A percentile compares a stretch with the other conserved stretches of the same genome.
These are phyloP conservation scores for Vitrella brassicaformis DNA, from an alignment of 73 alveolate genomes.

Conservation along the genomic window DNA sequence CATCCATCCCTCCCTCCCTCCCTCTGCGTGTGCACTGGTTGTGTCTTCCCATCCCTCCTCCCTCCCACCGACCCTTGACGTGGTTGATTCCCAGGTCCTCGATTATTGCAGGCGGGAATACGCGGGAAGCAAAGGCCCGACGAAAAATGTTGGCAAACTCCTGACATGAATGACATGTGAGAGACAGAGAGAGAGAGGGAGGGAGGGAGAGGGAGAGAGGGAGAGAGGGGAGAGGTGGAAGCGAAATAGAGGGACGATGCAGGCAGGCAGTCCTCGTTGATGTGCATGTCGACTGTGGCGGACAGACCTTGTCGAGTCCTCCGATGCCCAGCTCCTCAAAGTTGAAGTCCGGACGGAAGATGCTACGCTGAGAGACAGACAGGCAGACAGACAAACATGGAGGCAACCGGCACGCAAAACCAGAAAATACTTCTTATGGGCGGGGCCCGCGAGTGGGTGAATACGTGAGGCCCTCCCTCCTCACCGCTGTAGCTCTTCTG, in stretches of 20 bases:
- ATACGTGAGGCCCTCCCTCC: not conserved
- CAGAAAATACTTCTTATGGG: not conserved
- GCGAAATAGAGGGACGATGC: no score
- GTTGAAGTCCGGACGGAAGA: conserved; percentile 51
- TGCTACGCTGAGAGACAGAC: conserved; percentile 1
- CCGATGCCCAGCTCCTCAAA: conserved; percentile 86
- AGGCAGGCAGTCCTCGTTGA: no score
- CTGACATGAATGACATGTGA: no score
- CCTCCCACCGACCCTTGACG: no score
- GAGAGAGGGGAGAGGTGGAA: no score
- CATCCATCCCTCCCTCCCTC: no score
- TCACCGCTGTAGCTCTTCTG: not conserved
- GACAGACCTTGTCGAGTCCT: conserved; percentile 69
- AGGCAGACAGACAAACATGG: not conserved
- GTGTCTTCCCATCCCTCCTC: no score
- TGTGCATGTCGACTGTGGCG: no score
- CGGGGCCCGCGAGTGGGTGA: not conserved
- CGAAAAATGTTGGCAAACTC: conserved; percentile 77
- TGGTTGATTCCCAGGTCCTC: conserved; percentile 92
- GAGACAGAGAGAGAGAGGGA: no score
- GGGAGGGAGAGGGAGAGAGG: no score
- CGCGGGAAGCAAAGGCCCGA: conserved; percentile 78
- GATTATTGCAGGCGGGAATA: conserved; percentile 68
- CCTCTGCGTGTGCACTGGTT: no score
- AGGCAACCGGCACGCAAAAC: not conserved